Percentiles rank a stretch among this genome's conserved stretches.
These are phyloP conservation scores for Erodium moschatum DNA, from an alignment of 441 rosid genomes.

Conservation along the genomic window DNA sequence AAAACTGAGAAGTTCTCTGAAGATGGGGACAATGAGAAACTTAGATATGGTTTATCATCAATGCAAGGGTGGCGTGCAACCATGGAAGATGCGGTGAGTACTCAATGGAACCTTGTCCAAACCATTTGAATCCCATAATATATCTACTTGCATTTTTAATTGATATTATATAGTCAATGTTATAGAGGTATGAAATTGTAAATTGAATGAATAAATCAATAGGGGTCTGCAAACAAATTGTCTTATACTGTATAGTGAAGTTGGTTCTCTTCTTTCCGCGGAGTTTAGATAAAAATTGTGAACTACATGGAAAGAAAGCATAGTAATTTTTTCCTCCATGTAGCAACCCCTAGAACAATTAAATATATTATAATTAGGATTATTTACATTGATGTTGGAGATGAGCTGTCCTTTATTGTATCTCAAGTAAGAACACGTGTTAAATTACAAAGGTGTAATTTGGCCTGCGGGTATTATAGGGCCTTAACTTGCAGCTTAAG, in stretches of 20 bases:
- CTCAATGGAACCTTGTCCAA: neutral
- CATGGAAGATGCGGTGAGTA: conserved; percentile 98
- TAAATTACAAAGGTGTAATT: neutral
- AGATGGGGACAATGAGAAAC: conserved; percentile 66
- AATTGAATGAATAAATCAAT: neutral
- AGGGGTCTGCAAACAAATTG: neutral
- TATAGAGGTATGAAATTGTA: neutral
- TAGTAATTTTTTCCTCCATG: neutral
- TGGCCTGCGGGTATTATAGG: neutral
- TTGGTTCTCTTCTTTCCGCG: neutral
- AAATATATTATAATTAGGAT: neutral
- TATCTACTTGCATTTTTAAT: neutral
- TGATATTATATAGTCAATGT: conserved; percentile 9
- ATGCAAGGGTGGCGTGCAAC: conserved; percentile 99
- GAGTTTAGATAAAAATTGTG: neutral
- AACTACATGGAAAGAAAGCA: neutral
- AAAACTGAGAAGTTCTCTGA: conserved; percentile 87
- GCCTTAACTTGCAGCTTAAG: neutral
- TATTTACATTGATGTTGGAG: neutral
- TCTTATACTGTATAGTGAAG: neutral
- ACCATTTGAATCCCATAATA: neutral
- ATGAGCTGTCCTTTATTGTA: neutral
- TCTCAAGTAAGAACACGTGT: too few relatives aligned
- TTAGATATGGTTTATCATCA: conserved; percentile 80
- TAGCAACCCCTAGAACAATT: neutral